Percentiles rank a stretch among this genome's conserved stretches.
phyloP scores from a whole-genome alignment of 2,329 filamentous ascomycete species.

The Aspergillus luchuensis region DNA sequence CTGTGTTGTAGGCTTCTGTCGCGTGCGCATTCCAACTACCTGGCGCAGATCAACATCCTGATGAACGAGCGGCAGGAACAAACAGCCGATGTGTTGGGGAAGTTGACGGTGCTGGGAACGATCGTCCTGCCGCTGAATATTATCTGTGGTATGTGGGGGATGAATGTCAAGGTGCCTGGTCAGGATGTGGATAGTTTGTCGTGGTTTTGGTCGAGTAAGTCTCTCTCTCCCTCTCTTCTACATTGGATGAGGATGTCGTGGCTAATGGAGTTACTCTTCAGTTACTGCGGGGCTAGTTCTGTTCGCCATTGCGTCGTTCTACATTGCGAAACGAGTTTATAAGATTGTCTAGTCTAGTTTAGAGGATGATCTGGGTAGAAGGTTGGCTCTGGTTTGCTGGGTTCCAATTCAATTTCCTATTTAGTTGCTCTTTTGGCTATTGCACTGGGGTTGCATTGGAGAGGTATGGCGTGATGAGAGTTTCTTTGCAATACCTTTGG shows the following conservation, averaged over 20 bases:
- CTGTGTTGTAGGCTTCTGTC: conserved; percentile 70
- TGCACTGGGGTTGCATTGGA: too few species aligned
- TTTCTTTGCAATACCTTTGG: too few species aligned
- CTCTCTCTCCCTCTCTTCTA: conserved; percentile 4
- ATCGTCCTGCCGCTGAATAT: conserved; percentile 99
- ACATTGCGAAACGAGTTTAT: conserved; percentile 81
- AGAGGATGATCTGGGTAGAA: neutral
- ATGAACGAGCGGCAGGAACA: conserved; percentile 98
- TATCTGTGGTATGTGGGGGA: conserved; percentile 96
- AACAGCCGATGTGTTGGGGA: conserved; percentile 91
- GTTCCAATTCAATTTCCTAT: neutral
- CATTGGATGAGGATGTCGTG: neutral
- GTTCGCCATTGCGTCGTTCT: conserved; percentile 79
- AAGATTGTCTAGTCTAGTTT: conserved; percentile 63
- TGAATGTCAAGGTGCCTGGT: conserved; percentile 96
- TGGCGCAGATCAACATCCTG: conserved; percentile 98
- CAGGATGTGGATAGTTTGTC: conserved; percentile 77
- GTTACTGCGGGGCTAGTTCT: conserved; percentile 72
- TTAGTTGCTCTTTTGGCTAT: too few species aligned
- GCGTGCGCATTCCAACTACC: conserved; percentile 91
- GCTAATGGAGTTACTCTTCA: conserved; percentile 21
- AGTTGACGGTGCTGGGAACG: conserved; percentile 91
- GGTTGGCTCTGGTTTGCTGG: neutral
- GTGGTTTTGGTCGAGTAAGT: conserved; percentile 69
- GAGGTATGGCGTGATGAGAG: too few species aligned